Base-by-base conservation (phyloP, 257 asterid genomes). In the Salvia miltiorrhiza region DNA sequence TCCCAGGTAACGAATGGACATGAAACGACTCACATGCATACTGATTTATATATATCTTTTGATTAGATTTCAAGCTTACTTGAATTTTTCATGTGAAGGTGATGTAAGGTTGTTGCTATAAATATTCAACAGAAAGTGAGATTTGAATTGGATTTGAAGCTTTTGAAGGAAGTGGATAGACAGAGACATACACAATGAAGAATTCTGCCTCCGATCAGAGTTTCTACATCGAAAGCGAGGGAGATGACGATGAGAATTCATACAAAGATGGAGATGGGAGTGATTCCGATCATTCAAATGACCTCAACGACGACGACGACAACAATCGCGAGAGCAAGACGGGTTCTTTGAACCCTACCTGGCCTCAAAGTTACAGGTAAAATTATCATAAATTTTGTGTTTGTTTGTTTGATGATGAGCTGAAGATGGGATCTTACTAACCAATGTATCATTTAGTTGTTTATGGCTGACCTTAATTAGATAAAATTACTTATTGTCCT, bases 301-400 rank as follows among this genome's bases (percentile, higher is more conserved):
- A 75, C 73, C 79, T 82, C 12, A 73, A 75, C 19, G 90, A 87
- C 19, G 86, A 86, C 21, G 70, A 73, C 16, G 84, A 80, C 1
- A 43, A 77, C 24, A 77, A 52, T 9, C 86, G 73, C 3, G 84
- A 79, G 7, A 77, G 77, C 81, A 80, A 76, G 40, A 44, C 65
- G 5, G 76, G 79, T 62, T 85, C 90, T 9, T 24, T 81, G 73
- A 74, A 75, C 39, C 68, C 88, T 23, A 62, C 88, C 45, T 92
- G 98, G 98, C 98, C 98, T 82, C 98, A 90, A 64, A 92, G 98
- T 86, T 92, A 90, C 73, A 82, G 97, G 98, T 90, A 49, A 4
- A 17, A 40, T 2, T 23, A 56, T 37, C 16, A 41, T 20, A 23
- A 30, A 41, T 62, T 14, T 20, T 43, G 9, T 14, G 13, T 12